phyloP scores from a whole-genome alignment of 2,329 filamentous ascomycete species.

The Ophiosphaerella korrae region DNA sequence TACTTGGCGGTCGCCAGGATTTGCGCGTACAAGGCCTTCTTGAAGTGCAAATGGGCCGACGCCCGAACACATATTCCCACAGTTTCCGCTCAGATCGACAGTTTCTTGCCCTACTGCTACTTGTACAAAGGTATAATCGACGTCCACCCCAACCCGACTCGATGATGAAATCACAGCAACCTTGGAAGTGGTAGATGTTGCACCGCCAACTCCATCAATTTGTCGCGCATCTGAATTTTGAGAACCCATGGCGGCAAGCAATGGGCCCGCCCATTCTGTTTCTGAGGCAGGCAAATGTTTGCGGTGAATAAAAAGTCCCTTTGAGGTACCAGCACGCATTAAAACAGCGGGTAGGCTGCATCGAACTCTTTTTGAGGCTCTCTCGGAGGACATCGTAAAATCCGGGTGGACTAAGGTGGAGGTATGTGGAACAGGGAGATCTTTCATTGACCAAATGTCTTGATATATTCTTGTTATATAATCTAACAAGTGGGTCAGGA shows the following conservation, averaged over 20 bases:
- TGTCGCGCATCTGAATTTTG: conserved; percentile 70
- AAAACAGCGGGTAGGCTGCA: conserved; percentile 42
- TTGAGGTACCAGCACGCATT: conserved; percentile 49
- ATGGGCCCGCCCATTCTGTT: conserved; percentile 58
- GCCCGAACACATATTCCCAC: conserved; percentile 72
- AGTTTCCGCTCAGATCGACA: conserved; percentile 73
- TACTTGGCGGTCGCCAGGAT: conserved; percentile 28
- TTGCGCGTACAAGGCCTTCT: conserved; percentile 52
- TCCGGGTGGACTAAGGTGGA: neutral
- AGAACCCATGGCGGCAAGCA: conserved; percentile 65
- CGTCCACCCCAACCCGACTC: conserved; percentile 53
- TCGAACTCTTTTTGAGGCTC: conserved; percentile 16
- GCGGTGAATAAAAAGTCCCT: conserved; percentile 48
- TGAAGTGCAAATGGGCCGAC: conserved; percentile 69
- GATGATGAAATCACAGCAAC: conserved; percentile 66
- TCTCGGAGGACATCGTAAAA: conserved; percentile 14
- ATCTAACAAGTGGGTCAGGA: too few relatives aligned
- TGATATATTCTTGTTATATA: too few relatives aligned
- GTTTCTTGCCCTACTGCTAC: conserved; percentile 65
- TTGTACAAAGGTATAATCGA: conserved; percentile 74
- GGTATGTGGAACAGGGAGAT: neutral
- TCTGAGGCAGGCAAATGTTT: conserved; percentile 57
- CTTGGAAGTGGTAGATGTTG: conserved; percentile 71
- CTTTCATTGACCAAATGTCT: neutral
- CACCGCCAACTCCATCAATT: conserved; percentile 72